A percentile compares a stretch with the other conserved stretches of the same genome.
Evolutionary conservation across 202 grass and related monocot species (phyloP).

Genomic region (Zoysia matrella): DNA sequence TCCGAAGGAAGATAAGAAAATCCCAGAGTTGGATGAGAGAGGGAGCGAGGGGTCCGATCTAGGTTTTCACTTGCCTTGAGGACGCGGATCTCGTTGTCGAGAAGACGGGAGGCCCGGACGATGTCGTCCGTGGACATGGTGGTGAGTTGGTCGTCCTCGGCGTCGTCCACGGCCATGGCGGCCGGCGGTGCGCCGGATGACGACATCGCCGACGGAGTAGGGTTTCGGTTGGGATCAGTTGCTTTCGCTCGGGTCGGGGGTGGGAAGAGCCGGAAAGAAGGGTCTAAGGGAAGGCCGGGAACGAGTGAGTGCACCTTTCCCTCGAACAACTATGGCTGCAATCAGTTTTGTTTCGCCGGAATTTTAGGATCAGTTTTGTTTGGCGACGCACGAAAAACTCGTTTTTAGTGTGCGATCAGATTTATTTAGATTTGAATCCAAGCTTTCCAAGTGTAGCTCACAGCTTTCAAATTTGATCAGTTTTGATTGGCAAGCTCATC

Average conservation of each 20-base stretch:
- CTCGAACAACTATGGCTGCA: not conserved
- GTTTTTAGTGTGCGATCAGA: too few species aligned
- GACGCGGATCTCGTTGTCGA: constrained; percentile 86
- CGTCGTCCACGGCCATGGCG: constrained; percentile 60
- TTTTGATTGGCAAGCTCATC: too few species aligned
- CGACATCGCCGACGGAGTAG: constrained; percentile 41
- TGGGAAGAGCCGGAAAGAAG: not conserved
- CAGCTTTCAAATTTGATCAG: too few species aligned
- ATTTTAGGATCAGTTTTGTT: too few species aligned
- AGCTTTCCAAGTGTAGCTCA: too few species aligned
- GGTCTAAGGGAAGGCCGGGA: too few species aligned
- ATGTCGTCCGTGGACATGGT: constrained; percentile 83
- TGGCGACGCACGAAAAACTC: too few species aligned
- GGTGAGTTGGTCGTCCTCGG: constrained; percentile 69
- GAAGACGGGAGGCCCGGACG: constrained; percentile 61
- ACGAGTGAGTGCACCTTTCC: not conserved
- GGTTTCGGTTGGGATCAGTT: constrained; percentile 6
- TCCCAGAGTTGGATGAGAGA: too few species aligned
- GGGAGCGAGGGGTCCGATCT: not conserved
- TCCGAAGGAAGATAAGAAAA: not conserved
- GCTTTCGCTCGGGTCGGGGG: not conserved
- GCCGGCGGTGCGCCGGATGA: constrained; percentile 34
- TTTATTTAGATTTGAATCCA: too few species aligned
- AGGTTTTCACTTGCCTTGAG: constrained; percentile 66
- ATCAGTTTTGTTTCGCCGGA: too few species aligned